Evolutionary conservation across 169 alveolate genomes (phyloP).

Genomic region (Pseudocohnilembus persalinus): DNA sequence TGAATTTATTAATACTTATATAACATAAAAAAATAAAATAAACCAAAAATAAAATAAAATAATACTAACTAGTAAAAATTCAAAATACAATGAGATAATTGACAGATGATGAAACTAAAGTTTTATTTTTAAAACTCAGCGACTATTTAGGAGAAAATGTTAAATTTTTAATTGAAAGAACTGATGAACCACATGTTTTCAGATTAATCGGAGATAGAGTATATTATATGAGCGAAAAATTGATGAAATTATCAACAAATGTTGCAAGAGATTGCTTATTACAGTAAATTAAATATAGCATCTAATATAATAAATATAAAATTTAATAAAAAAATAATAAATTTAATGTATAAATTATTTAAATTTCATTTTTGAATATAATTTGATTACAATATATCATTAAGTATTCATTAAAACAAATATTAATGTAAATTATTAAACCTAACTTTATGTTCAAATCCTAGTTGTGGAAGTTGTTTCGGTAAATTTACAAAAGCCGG

Average conservation of each 20-base stretch:
- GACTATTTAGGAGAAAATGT: slow-evolving; percentile 87
- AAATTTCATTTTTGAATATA: background rate
- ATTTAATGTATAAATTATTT: background rate
- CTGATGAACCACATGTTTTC: slow-evolving; percentile 86
- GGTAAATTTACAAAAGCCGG: slow-evolving; percentile 93
- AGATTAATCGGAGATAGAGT: slow-evolving; percentile 85
- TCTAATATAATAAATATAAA: background rate
- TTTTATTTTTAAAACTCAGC: slow-evolving; percentile 81
- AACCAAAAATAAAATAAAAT: too few relatives aligned
- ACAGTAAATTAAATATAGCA: slow-evolving; percentile 11
- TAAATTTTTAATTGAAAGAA: slow-evolving; percentile 81
- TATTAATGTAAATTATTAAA: background rate
- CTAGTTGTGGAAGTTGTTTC: slow-evolving; percentile 88
- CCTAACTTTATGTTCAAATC: background rate
- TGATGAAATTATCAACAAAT: slow-evolving; percentile 79
- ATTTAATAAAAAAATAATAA: background rate
- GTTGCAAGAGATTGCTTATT: slow-evolving; percentile 84
- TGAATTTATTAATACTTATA: too few relatives aligned
- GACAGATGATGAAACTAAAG: slow-evolving; percentile 90
- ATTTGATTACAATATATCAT: background rate
- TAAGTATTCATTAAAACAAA: background rate
- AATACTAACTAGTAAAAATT: too few relatives aligned
- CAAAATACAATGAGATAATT: slow-evolving; percentile 79
- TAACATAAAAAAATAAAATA: too few relatives aligned
- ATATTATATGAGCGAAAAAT: slow-evolving; percentile 79